Conservation (phyloP, 257 asterid genomes). For the Prunella vulgaris region DNA sequence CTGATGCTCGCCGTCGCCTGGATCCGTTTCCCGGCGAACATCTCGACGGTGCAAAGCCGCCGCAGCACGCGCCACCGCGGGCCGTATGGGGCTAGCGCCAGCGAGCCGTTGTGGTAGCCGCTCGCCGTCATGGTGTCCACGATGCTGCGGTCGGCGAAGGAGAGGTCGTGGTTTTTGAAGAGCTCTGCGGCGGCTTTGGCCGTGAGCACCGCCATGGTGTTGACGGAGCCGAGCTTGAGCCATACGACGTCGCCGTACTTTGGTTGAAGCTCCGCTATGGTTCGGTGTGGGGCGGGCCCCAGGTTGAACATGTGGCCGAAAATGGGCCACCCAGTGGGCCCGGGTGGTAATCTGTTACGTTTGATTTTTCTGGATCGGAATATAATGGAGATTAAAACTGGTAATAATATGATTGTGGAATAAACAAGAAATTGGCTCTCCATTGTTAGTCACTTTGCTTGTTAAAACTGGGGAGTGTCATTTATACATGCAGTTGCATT, state of each 20-base stretch:
- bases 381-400: constrained; percentile 6
- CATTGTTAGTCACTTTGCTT: constrained; percentile 10
- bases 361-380: background rate
- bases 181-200: constrained; percentile 38
- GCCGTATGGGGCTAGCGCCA: constrained; percentile 43
- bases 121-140: constrained; percentile 35
- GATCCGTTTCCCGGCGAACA: constrained; percentile 37
- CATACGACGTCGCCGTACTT: constrained; percentile 46
- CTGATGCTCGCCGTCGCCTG: constrained; percentile 28
- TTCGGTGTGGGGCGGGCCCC: constrained; percentile 37
- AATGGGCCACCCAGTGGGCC: constrained; percentile 50
- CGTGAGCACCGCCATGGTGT: constrained; percentile 39
- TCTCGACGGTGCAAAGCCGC: constrained; percentile 40
- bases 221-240: constrained; percentile 44
- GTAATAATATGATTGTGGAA: constrained; percentile 18
- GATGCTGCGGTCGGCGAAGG: constrained; percentile 38
- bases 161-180: constrained; percentile 46
- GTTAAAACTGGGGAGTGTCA: background rate
- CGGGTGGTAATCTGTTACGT: constrained; percentile 30
- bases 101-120: constrained; percentile 31
- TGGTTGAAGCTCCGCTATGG: constrained; percentile 23
- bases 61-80: constrained; percentile 40
- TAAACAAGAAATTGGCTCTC: constrained; percentile 23
- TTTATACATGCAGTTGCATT: background rate
- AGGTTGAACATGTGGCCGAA: constrained; percentile 52